Base-by-base conservation (phyloP, 1,139 yeast species). In the Saccharomycopsis crataegensis region DNA sequence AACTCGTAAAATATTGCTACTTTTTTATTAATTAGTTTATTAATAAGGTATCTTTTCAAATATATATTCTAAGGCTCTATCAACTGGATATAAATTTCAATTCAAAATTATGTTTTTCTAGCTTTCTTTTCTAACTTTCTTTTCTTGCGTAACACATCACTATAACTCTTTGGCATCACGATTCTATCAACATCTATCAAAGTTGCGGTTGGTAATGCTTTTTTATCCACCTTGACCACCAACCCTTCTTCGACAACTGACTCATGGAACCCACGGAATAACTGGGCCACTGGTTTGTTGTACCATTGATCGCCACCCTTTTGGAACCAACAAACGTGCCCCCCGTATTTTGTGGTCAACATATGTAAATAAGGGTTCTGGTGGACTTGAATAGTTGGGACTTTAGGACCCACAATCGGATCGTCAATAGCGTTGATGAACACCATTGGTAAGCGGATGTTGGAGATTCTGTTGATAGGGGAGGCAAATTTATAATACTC, bases 281-380 rank as follows among this genome's bases (percentile, higher is more conserved):
- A 63, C 52, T 62, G 64, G 37, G 72, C 62, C 36, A 73, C 51
- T 31, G 78, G 78, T n/a, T 70, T 68, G 3, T 71, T 65, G 55
- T 73, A 74, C 89, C 89, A 83, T 59, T 88, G 70, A 12, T 66
- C 67, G 38, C 80, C 77, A 49, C 69, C 67, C 59, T 68, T 63
- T 49, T 72, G 72, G 59, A 78, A 78, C 83, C 83, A 80, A 1
- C 82, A 83, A 56, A 80, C 70, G 65, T 83, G 89, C 1, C 88
- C 88, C 38, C 90, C 90, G 43, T 75, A 67, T 36, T 78, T 73
- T 1, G 86, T 77, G 43, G 81, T 75, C 3, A 81, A 69, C 68
- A 82, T 64, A 50, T 75, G 66, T 28, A 79, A 69, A 62, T 73
- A 83, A 1, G 90, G 90, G 58, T 83, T 82, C 43, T 70, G 64